phyloP scores from a whole-genome alignment of 331 rosid genomes.

The Ulmus americana region DNA sequence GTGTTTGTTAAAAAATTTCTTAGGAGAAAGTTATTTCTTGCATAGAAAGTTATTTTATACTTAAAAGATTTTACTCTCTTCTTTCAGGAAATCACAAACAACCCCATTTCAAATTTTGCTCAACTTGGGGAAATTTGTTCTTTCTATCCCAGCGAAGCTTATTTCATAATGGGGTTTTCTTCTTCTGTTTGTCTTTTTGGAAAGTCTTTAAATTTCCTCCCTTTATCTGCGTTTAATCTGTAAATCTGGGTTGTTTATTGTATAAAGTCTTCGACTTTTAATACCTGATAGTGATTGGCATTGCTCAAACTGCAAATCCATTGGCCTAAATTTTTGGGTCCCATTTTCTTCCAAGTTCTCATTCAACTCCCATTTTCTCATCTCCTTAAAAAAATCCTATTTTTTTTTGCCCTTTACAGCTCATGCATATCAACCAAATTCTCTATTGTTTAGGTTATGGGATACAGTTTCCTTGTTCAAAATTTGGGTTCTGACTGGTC shows the following conservation, averaged over 20 bases:
- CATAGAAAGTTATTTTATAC: neutral
- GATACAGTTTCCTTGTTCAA: slow-evolving; percentile 9
- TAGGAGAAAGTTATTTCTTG: neutral
- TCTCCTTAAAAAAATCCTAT: slow-evolving; percentile 1
- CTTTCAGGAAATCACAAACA: slow-evolving; percentile 8
- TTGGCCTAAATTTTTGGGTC: slow-evolving; percentile 42
- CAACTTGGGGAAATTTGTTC: neutral
- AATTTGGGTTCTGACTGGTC: slow-evolving; percentile 18
- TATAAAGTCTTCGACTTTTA: slow-evolving; percentile 9
- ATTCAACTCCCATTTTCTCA: slow-evolving; percentile 30
- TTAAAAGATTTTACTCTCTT: slow-evolving; percentile 27
- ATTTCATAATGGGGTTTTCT: neutral
- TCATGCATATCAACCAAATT: slow-evolving; percentile 12
- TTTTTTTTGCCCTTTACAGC: slow-evolving; percentile 25
- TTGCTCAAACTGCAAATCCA: slow-evolving; percentile 19
- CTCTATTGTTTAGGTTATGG: slow-evolving; percentile 5
- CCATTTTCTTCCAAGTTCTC: slow-evolving; percentile 32
- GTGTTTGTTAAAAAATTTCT: slow-evolving; percentile 16
- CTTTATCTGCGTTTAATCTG: slow-evolving; percentile 8
- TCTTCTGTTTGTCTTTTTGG: neutral
- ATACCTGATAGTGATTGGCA: slow-evolving; percentile 28
- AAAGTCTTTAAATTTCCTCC: neutral
- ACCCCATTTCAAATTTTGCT: slow-evolving; percentile 8
- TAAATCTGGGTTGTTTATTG: slow-evolving; percentile 21
- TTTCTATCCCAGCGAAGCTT: slow-evolving; percentile 1